Percentiles rank a stretch among this genome's conserved stretches.
phyloP scores from a whole-genome alignment of 768 basidiomycete genomes.

The Lentinula boryana region DNA sequence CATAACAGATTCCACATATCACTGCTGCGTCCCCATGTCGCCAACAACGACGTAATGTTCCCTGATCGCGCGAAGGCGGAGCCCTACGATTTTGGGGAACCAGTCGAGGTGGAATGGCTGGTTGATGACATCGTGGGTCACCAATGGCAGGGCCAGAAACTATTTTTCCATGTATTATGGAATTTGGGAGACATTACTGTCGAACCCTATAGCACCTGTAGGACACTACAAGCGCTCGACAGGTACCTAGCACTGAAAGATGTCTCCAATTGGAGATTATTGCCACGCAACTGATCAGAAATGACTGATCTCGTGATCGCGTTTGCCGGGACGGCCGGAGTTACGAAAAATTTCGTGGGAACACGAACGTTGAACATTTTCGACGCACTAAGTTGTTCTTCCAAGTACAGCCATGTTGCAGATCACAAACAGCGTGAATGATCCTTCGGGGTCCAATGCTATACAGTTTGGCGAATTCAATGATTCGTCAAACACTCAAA shows the following conservation, averaged over 20 bases:
- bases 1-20: conserved; percentile 9
- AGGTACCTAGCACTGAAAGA: not conserved
- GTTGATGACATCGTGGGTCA: conserved; percentile 11
- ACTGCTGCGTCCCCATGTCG: conserved; percentile 3
- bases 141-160: conserved; percentile 1
- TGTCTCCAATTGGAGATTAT: too few relatives aligned
- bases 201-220: conserved; percentile 6
- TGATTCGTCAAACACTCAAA: too few relatives aligned
- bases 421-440: too few relatives aligned
- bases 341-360: too few relatives aligned
- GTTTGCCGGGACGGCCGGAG: too few relatives aligned
- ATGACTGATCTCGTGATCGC: too few relatives aligned
- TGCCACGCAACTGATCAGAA: too few relatives aligned
- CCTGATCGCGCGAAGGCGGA: not conserved
- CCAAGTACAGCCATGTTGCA: too few relatives aligned
- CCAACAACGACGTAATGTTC: conserved; percentile 10
- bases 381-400: too few relatives aligned
- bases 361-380: too few relatives aligned
- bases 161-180: conserved; percentile 10
- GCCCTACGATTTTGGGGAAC: conserved; percentile 11
- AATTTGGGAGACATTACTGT: conserved; percentile 9
- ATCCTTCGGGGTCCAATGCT: too few relatives aligned
- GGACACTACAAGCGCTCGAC: conserved; percentile 10
- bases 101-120: conserved; percentile 4
- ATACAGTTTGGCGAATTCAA: too few relatives aligned